Evolutionary conservation across 164 flowering plant genomes (phyloP).

Genomic region (Vitis amurensis): DNA sequence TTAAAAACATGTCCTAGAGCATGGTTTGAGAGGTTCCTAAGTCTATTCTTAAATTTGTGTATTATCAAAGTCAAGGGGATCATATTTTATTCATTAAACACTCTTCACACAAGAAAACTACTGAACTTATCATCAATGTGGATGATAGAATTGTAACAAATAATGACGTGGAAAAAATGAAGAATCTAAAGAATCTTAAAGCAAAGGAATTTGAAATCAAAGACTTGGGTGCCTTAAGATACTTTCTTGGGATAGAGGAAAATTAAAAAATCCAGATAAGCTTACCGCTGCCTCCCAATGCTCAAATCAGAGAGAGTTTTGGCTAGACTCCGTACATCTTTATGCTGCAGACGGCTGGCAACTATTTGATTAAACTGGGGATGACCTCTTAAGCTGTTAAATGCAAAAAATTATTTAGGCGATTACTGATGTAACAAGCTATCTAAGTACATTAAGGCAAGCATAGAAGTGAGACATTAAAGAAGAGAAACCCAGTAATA

Average conservation of each 20-base stretch:
- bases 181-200: too few relatives aligned
- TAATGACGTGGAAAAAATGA: too few relatives aligned
- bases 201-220: background rate
- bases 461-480: background rate
- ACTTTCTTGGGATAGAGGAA: background rate
- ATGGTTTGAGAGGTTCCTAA: too few relatives aligned
- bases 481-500: constrained; percentile 5
- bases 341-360: constrained; percentile 59
- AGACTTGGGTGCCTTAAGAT: too few relatives aligned
- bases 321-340: constrained; percentile 56
- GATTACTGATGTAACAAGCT: background rate
- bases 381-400: constrained; percentile 75
- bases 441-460: background rate
- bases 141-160: too few relatives aligned
- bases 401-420: constrained; percentile 8
- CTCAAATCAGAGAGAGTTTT: constrained; percentile 67
- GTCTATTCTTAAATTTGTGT: too few relatives aligned
- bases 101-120: too few relatives aligned
- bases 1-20: too few relatives aligned
- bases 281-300: constrained; percentile 93
- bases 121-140: too few relatives aligned
- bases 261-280: constrained; percentile 3
- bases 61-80: too few relatives aligned
- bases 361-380: constrained; percentile 59
- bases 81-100: too few relatives aligned